phyloP scores from a whole-genome alignment of 2,329 filamentous ascomycete species.

The Diaporthe ilicicola region DNA sequence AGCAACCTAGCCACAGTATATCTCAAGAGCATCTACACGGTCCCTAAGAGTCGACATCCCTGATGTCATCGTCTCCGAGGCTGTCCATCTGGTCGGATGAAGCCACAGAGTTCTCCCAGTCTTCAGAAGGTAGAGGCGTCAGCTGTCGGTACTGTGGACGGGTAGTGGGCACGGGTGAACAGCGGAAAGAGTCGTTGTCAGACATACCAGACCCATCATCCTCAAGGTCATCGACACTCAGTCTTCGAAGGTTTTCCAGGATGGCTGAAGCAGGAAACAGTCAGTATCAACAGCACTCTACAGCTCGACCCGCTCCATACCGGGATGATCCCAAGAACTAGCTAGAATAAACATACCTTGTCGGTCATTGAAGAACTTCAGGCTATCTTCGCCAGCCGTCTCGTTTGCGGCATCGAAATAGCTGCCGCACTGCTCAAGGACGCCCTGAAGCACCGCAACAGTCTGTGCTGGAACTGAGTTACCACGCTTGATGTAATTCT shows the following conservation, averaged over 20 bases:
- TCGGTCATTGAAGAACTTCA: constrained; percentile 46
- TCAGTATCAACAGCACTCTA: neutral
- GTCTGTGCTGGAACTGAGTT: constrained; percentile 52
- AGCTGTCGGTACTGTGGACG: constrained; percentile 26
- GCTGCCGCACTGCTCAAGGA: constrained; percentile 51
- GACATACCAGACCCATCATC: constrained; percentile 68
- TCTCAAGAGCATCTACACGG: neutral
- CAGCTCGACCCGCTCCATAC: neutral
- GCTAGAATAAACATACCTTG: constrained; percentile 45
- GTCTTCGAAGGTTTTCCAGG: constrained; percentile 56
- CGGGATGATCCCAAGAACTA: neutral
- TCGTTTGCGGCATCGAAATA: constrained; percentile 49
- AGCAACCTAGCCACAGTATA: neutral
- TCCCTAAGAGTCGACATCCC: constrained; percentile 35
- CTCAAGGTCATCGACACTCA: constrained; percentile 66
- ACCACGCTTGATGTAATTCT: constrained; percentile 53
- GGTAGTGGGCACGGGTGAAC: neutral
- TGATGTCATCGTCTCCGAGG: constrained; percentile 55
- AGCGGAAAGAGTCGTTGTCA: constrained; percentile 45
- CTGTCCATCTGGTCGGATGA: constrained; percentile 65
- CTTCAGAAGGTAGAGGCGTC: constrained; percentile 43
- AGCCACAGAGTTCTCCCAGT: constrained; percentile 63
- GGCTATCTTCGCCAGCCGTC: constrained; percentile 41
- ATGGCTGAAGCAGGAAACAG: constrained; percentile 44
- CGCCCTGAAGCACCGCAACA: constrained; percentile 51